A percentile compares a stretch with the other conserved stretches of the same genome.
Evolutionary conservation across 2,329 filamentous ascomycete species (phyloP).

Genomic region (Calonectria pseudoturangicola): DNA sequence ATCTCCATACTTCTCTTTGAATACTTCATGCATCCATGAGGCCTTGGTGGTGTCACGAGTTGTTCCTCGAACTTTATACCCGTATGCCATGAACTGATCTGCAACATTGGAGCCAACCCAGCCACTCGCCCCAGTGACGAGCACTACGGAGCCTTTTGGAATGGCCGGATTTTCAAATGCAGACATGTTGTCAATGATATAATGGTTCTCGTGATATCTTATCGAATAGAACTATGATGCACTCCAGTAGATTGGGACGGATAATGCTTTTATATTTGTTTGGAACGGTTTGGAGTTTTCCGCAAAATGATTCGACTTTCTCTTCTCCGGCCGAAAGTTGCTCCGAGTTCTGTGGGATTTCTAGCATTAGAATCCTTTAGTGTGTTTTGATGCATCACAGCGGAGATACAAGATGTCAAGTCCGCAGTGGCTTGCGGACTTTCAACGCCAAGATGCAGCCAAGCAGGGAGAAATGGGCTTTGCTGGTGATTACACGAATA

Average conservation of each 20-base stretch:
- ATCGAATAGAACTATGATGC: no score
- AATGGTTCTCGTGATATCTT: no score
- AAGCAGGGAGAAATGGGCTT: background rate
- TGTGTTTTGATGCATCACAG: background rate
- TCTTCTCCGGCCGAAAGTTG: background rate
- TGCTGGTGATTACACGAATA: no score
- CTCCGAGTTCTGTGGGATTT: background rate
- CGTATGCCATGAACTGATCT: background rate
- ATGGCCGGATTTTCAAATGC: background rate
- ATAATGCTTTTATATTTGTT: background rate
- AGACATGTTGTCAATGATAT: background rate
- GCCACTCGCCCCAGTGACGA: slow-evolving; percentile 7
- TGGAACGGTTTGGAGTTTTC: no score
- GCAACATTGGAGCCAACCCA: slow-evolving; percentile 15
- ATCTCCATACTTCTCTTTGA: background rate
- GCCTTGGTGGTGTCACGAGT: background rate
- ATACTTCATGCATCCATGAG: slow-evolving; percentile 1
- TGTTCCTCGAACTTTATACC: slow-evolving; percentile 15
- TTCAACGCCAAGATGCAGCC: background rate
- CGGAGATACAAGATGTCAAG: background rate
- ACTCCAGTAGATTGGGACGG: background rate
- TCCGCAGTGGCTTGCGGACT: slow-evolving; percentile 2
- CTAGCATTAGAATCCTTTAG: background rate
- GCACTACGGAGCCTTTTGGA: background rate
- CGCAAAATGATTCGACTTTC: background rate